phyloP scores from a whole-genome alignment of 148 eudicot genomes.

The Rhododendron henanense region DNA sequence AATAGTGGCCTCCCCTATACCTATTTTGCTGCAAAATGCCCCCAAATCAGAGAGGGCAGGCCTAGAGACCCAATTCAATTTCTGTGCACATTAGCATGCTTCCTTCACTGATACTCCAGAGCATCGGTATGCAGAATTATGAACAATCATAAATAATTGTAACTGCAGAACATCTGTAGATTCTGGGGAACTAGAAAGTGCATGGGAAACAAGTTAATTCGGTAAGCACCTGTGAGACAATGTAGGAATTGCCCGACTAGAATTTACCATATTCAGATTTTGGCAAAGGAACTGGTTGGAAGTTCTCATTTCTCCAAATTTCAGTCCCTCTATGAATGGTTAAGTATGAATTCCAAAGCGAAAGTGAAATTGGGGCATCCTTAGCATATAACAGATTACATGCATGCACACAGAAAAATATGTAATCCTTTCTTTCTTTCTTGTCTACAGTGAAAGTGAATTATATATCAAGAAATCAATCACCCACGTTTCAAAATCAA shows the following conservation, averaged over 20 bases:
- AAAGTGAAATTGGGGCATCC: not conserved
- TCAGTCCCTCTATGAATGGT: conserved; percentile 78
- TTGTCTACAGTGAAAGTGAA: not conserved
- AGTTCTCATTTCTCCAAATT: conserved; percentile 95
- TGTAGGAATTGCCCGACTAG: conserved; percentile 88
- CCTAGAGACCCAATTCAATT: no score
- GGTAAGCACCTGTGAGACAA: conserved; percentile 54
- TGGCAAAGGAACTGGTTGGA: conserved; percentile 84
- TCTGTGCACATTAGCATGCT: no score
- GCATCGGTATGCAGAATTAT: not conserved
- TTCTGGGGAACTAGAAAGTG: not conserved
- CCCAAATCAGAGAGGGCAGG: no score
- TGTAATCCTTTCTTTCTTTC: not conserved
- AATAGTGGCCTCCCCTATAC: no score
- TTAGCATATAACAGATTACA: not conserved
- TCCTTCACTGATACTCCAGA: no score
- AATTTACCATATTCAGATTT: conserved; percentile 92
- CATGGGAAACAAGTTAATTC: not conserved
- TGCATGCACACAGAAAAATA: not conserved
- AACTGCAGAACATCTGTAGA: not conserved
- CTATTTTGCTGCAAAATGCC: no score
- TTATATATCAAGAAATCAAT: not conserved
- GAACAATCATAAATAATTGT: not conserved
- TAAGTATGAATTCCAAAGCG: conserved; percentile 36
- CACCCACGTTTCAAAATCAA: not conserved